These are phyloP conservation scores for Escallonia rubra DNA, from an alignment of 129 eudicot species.

Conservation along the genomic window DNA sequence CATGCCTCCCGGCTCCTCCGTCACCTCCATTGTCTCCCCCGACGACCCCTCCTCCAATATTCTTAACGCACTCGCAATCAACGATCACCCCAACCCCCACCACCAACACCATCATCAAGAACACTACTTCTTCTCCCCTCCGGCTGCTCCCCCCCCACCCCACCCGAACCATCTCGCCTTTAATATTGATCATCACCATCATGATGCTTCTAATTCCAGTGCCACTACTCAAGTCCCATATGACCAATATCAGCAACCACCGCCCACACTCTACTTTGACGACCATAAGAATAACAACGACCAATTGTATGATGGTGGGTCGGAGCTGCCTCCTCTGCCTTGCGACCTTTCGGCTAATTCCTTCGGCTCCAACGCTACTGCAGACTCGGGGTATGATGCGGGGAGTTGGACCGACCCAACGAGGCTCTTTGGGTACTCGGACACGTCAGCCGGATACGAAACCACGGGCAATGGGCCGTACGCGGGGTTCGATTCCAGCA, in stretches of 20 bases:
- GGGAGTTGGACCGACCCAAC: slow-evolving; percentile 5
- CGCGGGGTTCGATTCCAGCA: slow-evolving; percentile 28
- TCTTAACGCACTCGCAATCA: slow-evolving; percentile 5
- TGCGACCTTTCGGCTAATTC: background rate
- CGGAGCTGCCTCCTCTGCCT: slow-evolving; percentile 10
- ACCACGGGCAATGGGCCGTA: slow-evolving; percentile 15
- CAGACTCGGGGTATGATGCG: background rate
- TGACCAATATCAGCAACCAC: too few species aligned
- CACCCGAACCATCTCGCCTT: background rate
- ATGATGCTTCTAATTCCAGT: background rate
- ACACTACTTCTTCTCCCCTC: background rate
- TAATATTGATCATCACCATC: background rate
- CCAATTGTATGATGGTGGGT: slow-evolving; percentile 4
- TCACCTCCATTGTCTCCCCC: slow-evolving; percentile 44
- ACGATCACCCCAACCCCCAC: background rate
- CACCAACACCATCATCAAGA: slow-evolving; percentile 6
- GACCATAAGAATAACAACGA: too few species aligned
- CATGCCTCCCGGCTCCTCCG: slow-evolving; percentile 44
- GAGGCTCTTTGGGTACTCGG: background rate
- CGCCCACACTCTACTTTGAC: too few species aligned
- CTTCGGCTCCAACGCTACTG: slow-evolving; percentile 8
- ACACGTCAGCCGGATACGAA: slow-evolving; percentile 1
- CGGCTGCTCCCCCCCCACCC: slow-evolving; percentile 3
- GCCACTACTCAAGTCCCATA: too few species aligned
- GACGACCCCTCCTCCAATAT: slow-evolving; percentile 18